Percentiles rank a stretch among this genome's conserved stretches.
phyloP scores from a whole-genome alignment of 495 filamentous ascomycete genomes.

The Daldinia loculata region DNA sequence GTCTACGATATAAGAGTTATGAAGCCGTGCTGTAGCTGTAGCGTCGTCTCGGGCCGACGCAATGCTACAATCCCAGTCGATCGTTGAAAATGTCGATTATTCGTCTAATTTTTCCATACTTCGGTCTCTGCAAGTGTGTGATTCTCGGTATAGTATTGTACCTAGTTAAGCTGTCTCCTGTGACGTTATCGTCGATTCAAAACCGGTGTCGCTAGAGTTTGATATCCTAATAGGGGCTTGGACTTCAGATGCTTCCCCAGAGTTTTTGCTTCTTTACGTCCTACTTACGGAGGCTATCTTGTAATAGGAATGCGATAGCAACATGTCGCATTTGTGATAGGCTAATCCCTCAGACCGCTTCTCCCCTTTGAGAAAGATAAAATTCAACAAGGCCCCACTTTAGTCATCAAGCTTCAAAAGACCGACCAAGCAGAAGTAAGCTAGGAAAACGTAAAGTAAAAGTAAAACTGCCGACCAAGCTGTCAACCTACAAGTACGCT shows the following conservation, averaged over 20 bases:
- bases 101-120: not conserved
- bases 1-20: not conserved
- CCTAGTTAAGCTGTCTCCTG: not conserved
- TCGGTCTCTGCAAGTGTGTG: not conserved
- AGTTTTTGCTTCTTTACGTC: not conserved
- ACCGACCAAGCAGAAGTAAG: not conserved
- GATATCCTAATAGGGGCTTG: not conserved
- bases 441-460: not conserved
- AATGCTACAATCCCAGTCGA: conserved; percentile 18
- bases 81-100: not conserved
- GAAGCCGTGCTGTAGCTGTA: not conserved
- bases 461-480: not conserved
- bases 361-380: not conserved
- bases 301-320: conserved; percentile 11
- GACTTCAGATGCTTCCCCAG: not conserved
- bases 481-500: not conserved
- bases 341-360: not conserved
- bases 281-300: conserved; percentile 21
- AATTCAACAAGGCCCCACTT: not conserved
- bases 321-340: not conserved
- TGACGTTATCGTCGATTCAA: conserved; percentile 1
- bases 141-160: not conserved
- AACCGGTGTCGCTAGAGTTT: not conserved
- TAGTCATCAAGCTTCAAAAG: not conserved
- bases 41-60: conserved; percentile 19